Conservation (phyloP, 306 rosid genomes). For the Fragaria nilgerrensis region DNA sequence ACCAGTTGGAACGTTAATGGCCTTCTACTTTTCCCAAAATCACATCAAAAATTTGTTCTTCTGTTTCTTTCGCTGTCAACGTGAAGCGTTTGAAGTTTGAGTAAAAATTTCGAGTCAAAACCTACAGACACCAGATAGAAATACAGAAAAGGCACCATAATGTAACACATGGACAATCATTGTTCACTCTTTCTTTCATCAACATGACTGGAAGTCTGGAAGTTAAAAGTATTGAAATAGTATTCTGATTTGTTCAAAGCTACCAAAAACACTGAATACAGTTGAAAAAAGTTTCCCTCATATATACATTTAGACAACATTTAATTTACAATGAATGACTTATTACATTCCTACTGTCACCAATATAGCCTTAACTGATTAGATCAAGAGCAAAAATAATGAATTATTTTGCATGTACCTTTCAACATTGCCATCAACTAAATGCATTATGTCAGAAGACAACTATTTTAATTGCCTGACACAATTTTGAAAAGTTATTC, state of each 20-base stretch:
- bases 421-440: not conserved
- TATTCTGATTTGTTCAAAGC: not conserved
- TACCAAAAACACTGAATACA: not conserved
- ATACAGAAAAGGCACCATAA: not conserved
- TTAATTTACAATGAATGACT: not conserved
- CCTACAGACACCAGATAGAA: not conserved
- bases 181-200: not conserved
- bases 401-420: not conserved
- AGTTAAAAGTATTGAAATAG: not conserved
- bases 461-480: not conserved
- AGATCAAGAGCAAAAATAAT: not conserved
- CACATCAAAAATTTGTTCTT: not conserved
- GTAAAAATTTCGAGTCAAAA: not conserved
- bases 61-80: not conserved
- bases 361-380: not conserved
- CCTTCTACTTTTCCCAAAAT: not conserved
- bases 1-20: not conserved
- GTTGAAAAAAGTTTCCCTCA: not conserved
- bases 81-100: not conserved
- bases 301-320: not conserved
- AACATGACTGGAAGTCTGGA: not conserved
- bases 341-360: not conserved
- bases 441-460: not conserved
- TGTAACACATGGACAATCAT: not conserved
- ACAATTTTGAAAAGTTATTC: not conserved